Conservation (phyloP, 768 basidiomycete genomes). For the Kwoniella sp. region DNA sequence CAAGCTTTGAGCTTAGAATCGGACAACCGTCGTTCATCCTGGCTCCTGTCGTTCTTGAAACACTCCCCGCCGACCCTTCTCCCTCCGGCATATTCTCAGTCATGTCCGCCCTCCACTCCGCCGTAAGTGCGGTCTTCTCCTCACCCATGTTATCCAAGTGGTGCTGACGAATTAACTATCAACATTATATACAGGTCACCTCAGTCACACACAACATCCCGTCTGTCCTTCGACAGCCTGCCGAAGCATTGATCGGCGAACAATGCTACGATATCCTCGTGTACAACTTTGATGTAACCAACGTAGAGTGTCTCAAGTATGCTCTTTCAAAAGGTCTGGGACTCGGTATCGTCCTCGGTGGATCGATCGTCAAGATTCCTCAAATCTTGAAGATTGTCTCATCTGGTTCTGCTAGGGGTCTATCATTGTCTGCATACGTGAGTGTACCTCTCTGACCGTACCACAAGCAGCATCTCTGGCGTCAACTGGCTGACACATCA, state of each 20-base stretch:
- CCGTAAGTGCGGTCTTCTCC: constrained; percentile 10
- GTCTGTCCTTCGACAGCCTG: constrained; percentile 77
- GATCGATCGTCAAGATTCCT: constrained; percentile 93
- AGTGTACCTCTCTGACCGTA: constrained; percentile 17
- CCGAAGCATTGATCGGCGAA: constrained; percentile 80
- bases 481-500: no score
- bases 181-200: constrained; percentile 35
- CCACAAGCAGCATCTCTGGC: not conserved
- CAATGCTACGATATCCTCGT: constrained; percentile 88
- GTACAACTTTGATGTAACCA: constrained; percentile 74
- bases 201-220: constrained; percentile 77
- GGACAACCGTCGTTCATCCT: not conserved
- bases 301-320: constrained; percentile 85
- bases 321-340: constrained; percentile 89
- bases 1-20: not conserved
- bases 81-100: not conserved
- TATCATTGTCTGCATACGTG: constrained; percentile 81
- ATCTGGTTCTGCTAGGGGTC: constrained; percentile 72
- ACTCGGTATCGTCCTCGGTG: constrained; percentile 84
- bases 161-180: not conserved
- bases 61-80: not conserved
- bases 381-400: constrained; percentile 64
- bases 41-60: not conserved
- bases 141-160: not conserved
- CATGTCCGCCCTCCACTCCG: constrained; percentile 28